Evolutionary conservation across 306 rosid species (phyloP), one percentile per base, ranked within the genome.

Genomic region (Sesbania bispinosa): DNA sequence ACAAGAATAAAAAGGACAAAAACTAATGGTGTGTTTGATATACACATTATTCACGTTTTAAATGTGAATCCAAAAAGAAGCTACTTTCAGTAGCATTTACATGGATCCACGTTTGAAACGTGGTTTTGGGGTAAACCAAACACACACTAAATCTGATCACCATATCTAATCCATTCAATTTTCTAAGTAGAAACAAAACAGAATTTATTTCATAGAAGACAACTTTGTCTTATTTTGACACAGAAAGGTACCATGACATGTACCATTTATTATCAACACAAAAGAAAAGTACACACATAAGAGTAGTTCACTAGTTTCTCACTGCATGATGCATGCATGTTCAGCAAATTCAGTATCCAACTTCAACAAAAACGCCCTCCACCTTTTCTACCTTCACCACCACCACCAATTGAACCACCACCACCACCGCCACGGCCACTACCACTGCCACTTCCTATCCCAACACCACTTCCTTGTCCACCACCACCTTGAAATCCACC

Each of bases 381-480:
- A n/a, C 62, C 47, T 18, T 9, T 32, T 29, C 63, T 4, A 3
- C 45, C 43, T 7, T 43, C 16, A 2, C 65, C 45, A 4, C 26
- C 24, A 1, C n/a, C 21, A 1, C 26, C 9, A 33, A 0, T 2
- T 7, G 7, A 15, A 1, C 59, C 54, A 0, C 39, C 11, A 1
- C 45, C 50, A 45, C 57, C 71, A 29, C 1, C 16, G 11, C 75
- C 74, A 0, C 10, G 0, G 2, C 74, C 73, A 3, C 15, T 35
- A 4, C 50, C 74, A 7, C 0, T 0, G 7, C 73, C 73, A 20
- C 33, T 32, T 19, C 73, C 60, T 32, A 67, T 8, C 9, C 73
- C 73, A 67, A 51, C 10, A 21, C 52, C 39, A 7, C 4, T 1
- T 20, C 39, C 75, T 69, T 53, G 50, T 6, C 75, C 75, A 38